Conservation (phyloP, 2,329 filamentous ascomycete species). For the Diaporthe amygdali region DNA sequence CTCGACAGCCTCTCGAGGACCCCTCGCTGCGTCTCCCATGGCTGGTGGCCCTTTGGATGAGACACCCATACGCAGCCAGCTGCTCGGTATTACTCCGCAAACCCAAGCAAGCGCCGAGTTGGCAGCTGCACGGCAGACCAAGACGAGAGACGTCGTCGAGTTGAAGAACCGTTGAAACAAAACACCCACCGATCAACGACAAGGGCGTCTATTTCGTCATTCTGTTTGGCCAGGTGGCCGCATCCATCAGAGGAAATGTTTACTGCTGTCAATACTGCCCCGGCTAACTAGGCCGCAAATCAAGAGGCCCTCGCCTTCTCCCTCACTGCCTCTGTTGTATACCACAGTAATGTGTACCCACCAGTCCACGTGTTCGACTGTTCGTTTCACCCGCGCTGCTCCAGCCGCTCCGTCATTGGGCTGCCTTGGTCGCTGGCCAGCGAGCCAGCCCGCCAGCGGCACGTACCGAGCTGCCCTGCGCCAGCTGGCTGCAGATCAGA, state of each 20-base stretch:
- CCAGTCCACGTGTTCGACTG: slow-evolving; percentile 10
- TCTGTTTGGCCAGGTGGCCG: slow-evolving; percentile 13
- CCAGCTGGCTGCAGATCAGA: slow-evolving; percentile 2
- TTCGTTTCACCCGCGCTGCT: slow-evolving; percentile 11
- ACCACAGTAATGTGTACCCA: too few relatives aligned
- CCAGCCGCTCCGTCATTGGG: neutral
- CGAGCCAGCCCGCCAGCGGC: neutral
- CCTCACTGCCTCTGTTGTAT: too few relatives aligned
- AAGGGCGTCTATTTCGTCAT: slow-evolving; percentile 14
- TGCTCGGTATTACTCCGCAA: neutral
- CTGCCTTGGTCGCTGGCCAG: neutral
- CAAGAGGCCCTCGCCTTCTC: neutral
- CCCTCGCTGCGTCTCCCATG: neutral
- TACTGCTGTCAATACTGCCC: neutral
- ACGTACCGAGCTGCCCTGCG: neutral
- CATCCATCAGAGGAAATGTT: neutral
- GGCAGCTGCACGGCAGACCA: neutral
- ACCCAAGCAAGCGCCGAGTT: neutral
- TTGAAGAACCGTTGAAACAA: slow-evolving; percentile 13
- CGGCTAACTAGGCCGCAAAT: neutral
- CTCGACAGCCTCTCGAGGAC: too few relatives aligned
- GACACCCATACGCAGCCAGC: neutral
- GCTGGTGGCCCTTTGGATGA: neutral
- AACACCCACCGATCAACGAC: slow-evolving; percentile 11
- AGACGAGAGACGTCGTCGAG: neutral